These are phyloP conservation scores for Euphorbia tirucalli DNA, from an alignment of 345 rosid genomes.

Conservation along the genomic window DNA sequence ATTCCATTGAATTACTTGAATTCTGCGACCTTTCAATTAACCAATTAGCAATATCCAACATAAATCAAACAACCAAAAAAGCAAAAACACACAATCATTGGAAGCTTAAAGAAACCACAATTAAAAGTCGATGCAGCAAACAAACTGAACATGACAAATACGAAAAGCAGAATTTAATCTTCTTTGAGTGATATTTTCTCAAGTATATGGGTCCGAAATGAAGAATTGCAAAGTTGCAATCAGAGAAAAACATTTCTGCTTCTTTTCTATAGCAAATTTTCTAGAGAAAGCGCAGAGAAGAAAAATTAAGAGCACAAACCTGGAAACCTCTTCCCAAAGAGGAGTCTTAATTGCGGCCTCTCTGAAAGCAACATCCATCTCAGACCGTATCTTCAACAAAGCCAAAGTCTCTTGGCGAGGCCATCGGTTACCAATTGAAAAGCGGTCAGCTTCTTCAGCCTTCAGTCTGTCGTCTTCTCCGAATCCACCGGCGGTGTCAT, in stretches of 20 bases:
- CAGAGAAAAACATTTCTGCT: background rate
- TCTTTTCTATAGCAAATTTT: constrained; percentile 2
- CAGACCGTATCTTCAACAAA: constrained; percentile 30
- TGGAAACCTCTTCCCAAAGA: constrained; percentile 34
- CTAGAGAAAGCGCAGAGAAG: constrained; percentile 5
- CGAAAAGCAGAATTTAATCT: background rate
- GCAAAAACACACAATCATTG: background rate
- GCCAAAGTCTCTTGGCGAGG: constrained; percentile 29
- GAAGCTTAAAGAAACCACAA: background rate
- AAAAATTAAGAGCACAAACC: constrained; percentile 16
- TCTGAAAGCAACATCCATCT: constrained; percentile 27
- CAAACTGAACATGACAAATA: background rate
- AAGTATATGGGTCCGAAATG: background rate
- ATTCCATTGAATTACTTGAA: background rate
- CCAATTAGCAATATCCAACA: constrained; percentile 19
- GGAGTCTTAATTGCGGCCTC: constrained; percentile 24
- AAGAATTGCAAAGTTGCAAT: constrained; percentile 5
- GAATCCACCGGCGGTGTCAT: constrained; percentile 19
- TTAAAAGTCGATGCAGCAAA: background rate
- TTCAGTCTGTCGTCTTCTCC: constrained; percentile 27
- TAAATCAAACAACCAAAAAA: background rate
- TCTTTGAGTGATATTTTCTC: background rate
- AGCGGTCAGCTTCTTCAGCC: constrained; percentile 42
- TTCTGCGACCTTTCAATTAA: constrained; percentile 2
- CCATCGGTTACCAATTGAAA: constrained; percentile 27